Evolutionary conservation across 2,329 filamentous ascomycete species (phyloP).

Genomic region (Cercospora sp.): DNA sequence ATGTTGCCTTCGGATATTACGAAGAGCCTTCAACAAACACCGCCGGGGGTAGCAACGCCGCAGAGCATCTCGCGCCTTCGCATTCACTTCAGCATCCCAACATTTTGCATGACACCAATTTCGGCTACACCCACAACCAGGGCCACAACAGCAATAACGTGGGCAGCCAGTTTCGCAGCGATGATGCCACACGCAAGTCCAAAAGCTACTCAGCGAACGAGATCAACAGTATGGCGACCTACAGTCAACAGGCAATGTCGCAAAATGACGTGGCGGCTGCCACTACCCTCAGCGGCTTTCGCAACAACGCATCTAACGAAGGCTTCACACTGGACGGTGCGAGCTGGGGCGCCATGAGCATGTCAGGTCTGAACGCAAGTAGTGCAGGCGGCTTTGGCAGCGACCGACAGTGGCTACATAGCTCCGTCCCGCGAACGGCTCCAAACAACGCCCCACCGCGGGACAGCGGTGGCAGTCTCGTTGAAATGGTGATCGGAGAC

Average conservation of each 20-base stretch:
- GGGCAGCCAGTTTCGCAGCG: neutral
- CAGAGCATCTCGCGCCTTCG: neutral
- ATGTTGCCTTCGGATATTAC: constrained; percentile 14
- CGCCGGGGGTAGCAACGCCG: neutral
- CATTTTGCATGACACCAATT: neutral
- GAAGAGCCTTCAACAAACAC: constrained; percentile 1
- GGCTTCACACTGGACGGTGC: constrained; percentile 12
- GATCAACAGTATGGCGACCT: constrained; percentile 14
- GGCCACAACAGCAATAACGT: neutral
- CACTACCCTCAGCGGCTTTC: constrained; percentile 13
- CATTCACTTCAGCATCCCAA: neutral
- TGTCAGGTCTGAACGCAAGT: neutral
- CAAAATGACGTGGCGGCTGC: constrained; percentile 12
- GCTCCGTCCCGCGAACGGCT: neutral
- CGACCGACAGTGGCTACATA: constrained; percentile 11
- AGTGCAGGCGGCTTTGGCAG: neutral
- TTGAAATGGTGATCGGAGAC: constrained; percentile 6
- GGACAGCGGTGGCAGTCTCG: neutral
- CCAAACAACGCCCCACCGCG: neutral
- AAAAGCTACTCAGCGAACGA: constrained; percentile 5
- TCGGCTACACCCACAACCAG: neutral
- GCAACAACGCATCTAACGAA: constrained; percentile 14
- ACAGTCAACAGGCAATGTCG: constrained; percentile 11
- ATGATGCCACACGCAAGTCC: neutral
- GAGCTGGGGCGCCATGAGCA: constrained; percentile 10